A percentile compares a stretch with the other conserved stretches of the same genome.
These are phyloP conservation scores for Aspergillus nidulans DNA, from an alignment of 495 filamentous ascomycete species.

Conservation along the genomic window DNA sequence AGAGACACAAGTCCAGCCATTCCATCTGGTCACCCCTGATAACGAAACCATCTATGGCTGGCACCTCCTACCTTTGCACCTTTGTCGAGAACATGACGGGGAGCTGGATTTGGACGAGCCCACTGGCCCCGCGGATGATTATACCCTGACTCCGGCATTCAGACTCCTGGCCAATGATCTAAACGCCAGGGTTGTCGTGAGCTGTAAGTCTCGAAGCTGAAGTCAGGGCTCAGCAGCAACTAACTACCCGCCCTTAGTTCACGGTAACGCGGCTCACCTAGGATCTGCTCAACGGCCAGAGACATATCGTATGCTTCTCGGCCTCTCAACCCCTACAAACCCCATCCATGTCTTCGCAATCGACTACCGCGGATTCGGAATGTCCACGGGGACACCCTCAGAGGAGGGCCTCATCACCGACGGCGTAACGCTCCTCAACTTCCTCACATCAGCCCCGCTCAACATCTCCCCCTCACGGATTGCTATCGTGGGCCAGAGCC, in stretches of 20 bases:
- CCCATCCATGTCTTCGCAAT: slow-evolving; percentile 66
- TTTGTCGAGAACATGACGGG: slow-evolving; percentile 47
- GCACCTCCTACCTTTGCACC: slow-evolving; percentile 56
- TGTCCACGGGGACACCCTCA: slow-evolving; percentile 71
- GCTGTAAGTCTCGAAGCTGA: slow-evolving; percentile 38
- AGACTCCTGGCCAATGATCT: slow-evolving; percentile 52
- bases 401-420: slow-evolving; percentile 82
- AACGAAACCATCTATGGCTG: slow-evolving; percentile 57
- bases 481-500: slow-evolving; percentile 78
- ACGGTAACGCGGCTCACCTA: slow-evolving; percentile 47
- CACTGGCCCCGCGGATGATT: slow-evolving; percentile 36
- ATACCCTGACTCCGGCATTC: slow-evolving; percentile 43
- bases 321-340: slow-evolving; percentile 42
- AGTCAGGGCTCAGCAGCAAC: neutral
- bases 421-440: slow-evolving; percentile 65
- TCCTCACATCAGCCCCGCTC: slow-evolving; percentile 37
- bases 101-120: slow-evolving; percentile 41
- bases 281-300: slow-evolving; percentile 41
- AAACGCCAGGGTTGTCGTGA: slow-evolving; percentile 53
- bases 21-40: slow-evolving; percentile 52
- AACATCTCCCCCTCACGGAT: slow-evolving; percentile 65
- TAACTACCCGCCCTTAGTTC: slow-evolving; percentile 26
- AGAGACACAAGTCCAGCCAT: slow-evolving; percentile 59
- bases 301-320: slow-evolving; percentile 36
- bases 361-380: slow-evolving; percentile 89